Evolutionary conservation across 371 early-diverging fungal species (phyloP), one percentile per base, ranked within the genome.

Genomic region (Amoeboaphelidium protococcarum): DNA sequence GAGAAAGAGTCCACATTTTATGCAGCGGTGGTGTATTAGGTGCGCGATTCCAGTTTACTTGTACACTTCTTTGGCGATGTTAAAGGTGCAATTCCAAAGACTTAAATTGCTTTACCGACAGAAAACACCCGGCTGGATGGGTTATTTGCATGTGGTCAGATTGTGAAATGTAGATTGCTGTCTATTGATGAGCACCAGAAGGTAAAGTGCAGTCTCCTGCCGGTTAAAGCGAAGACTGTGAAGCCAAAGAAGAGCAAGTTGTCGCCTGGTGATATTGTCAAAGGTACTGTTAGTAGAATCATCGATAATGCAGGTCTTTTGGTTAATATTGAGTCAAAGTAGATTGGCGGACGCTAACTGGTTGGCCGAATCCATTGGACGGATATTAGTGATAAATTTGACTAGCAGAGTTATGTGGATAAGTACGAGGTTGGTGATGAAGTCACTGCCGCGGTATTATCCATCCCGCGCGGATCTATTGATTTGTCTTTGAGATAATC

Each of bases 121-220:
- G n/a, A 58, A 64, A 42, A 54, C 52, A 26, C 55, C 61, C 42
- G 50, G 60, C 22, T 47, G 52, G 53, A 47, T 49, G 68, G 42
- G 43, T n/a, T 51, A 71, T 81, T 79, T 57, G 63, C 65, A 25
- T 59, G 70, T 0, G 86, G 86, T 12, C 82, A 86, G 54, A 67
- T 71, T 22, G 71, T 84, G 50, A 80, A 79, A 48, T 82, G 86
- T 52, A 62, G 74, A 24, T 66, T 88, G 2, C 26, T 78, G 43
- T 52, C 55, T 3, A 69, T 71, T 2, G 59, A 83, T 49, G 79
- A 47, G 76, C 80, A 1, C 49, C 57, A 25, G 49, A 64, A 41
- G 58, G 58, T 49, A 55, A 73, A 50, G 47, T 51, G 26, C 56
- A 80, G 45, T 71, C 65, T 0, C 78, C 66, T 57, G 69, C 68